Base-by-base conservation (phyloP, 345 rosid species). In the Aquilaria yunnanensis region DNA sequence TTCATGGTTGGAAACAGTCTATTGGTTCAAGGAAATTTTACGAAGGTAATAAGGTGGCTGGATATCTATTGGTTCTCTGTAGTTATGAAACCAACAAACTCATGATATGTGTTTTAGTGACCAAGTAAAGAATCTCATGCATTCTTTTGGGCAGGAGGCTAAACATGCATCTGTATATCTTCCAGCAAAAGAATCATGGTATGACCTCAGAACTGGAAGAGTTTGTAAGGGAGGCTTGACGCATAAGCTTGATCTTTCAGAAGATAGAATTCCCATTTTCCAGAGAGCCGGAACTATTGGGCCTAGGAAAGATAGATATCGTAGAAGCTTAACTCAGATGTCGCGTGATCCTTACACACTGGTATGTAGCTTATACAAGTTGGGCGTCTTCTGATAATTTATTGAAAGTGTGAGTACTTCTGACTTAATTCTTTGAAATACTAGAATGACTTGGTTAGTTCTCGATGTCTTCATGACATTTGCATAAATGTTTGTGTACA, bases 1-100 rank as follows among this genome's bases (percentile, higher is more conserved):
- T 91, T 91, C 77, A 91, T 91, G 97, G 89, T 91, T 54, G 97
- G 97, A 67, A 74, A 71, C 71, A 84, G 86, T 75, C 76, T 91
- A 50, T 62, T 91, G 74, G 94, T 91, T 62, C 97, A 88, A 83
- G 97, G 97, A 62, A 82, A 88, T 66, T 91, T 80, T 71, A 76
- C 80, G 3, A 87, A 88, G 97, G 97, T 91, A 74, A 63, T 72
- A 49, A 37, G 9, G 54, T 23, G 41, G 51, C 34, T 31, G 14
- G 34, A 29, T 0, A 14, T 13, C 52, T 43, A 61, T 11, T 52
- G 12, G 50, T 58, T 56, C 48, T 64, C 47, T 14, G 31, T 32
- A 66, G 53, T 49, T 9, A 9, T 50, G 43, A 14, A 71, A 43
- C 64, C 54, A 51, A 43, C 9, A 33, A 59, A 12, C 46, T 57